Percentiles rank a stretch among this genome's conserved stretches.
Evolutionary conservation across 306 rosid species (phyloP).

Genomic region (Clitoria ternatea): DNA sequence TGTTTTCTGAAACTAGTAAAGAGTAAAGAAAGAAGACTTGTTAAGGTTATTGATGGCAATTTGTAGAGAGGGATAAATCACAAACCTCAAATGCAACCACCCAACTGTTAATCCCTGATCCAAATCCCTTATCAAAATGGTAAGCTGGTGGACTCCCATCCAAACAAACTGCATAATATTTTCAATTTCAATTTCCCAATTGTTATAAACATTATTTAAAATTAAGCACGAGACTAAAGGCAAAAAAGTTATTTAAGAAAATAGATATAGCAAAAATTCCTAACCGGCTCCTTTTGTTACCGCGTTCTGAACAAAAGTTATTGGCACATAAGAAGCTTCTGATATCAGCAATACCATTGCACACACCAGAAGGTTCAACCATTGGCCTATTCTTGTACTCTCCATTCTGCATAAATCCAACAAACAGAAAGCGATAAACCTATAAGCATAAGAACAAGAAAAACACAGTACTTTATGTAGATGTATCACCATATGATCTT

Average conservation of each 20-base stretch:
- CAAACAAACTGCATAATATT: slow-evolving; percentile 69
- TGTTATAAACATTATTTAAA: not conserved
- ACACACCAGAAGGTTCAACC: slow-evolving; percentile 46
- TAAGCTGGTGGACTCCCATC: slow-evolving; percentile 98
- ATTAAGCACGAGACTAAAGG: not conserved
- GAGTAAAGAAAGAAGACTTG: too few species aligned
- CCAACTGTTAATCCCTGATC: slow-evolving; percentile 84
- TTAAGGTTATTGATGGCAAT: not conserved
- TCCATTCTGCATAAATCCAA: slow-evolving; percentile 59
- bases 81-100: slow-evolving; percentile 80
- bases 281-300: slow-evolving; percentile 88
- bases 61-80: slow-evolving; percentile 51
- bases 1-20: slow-evolving; percentile 1
- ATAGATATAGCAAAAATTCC: slow-evolving; percentile 23
- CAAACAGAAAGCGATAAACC: not conserved
- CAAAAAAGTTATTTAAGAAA: not conserved
- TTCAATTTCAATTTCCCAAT: slow-evolving; percentile 10
- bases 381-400: slow-evolving; percentile 31
- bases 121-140: slow-evolving; percentile 68
- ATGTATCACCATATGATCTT: not conserved
- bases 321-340: slow-evolving; percentile 56
- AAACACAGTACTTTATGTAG: not conserved
- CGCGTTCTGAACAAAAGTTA: slow-evolving; percentile 59
- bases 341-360: slow-evolving; percentile 37
- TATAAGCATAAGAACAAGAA: not conserved